These are phyloP conservation scores for Cymodocea nodosa DNA, from an alignment of 116 monocot genomes.

Conservation along the genomic window DNA sequence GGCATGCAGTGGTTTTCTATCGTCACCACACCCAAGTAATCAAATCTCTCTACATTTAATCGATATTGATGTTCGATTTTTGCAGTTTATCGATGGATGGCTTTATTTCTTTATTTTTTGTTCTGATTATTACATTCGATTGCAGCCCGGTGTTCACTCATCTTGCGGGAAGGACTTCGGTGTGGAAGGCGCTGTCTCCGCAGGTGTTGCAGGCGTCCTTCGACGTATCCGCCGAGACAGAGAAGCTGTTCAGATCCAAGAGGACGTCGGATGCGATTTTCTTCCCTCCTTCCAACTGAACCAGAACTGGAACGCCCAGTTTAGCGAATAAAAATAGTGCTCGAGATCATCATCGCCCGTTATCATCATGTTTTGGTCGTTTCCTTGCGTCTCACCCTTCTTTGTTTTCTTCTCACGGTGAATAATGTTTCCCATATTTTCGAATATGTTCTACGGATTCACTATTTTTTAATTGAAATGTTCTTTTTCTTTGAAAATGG, in stretches of 20 bases:
- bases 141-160: slow-evolving; percentile 76
- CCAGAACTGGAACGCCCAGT: too few relatives aligned
- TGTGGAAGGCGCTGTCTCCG: slow-evolving; percentile 76
- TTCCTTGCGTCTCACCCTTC: too few relatives aligned
- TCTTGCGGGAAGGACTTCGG: slow-evolving; percentile 66
- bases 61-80: too few relatives aligned
- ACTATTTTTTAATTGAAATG: too few relatives aligned
- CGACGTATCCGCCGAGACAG: slow-evolving; percentile 46
- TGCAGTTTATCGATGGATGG: not conserved
- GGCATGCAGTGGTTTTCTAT: slow-evolving; percentile 92
- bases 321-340: too few relatives aligned
- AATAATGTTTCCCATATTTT: too few relatives aligned
- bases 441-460: too few relatives aligned
- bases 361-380: too few relatives aligned
- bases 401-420: too few relatives aligned
- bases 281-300: slow-evolving; percentile 55
- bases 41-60: too few relatives aligned
- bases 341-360: too few relatives aligned
- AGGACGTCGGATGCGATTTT: slow-evolving; percentile 66
- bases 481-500: too few relatives aligned
- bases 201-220: slow-evolving; percentile 65
- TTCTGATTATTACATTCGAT: not conserved
- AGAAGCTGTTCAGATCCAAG: slow-evolving; percentile 80
- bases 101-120: not conserved
- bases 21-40: slow-evolving; percentile 83